These are phyloP conservation scores for Firmiana major DNA, from an alignment of 345 rosid genomes.

Conservation along the genomic window DNA sequence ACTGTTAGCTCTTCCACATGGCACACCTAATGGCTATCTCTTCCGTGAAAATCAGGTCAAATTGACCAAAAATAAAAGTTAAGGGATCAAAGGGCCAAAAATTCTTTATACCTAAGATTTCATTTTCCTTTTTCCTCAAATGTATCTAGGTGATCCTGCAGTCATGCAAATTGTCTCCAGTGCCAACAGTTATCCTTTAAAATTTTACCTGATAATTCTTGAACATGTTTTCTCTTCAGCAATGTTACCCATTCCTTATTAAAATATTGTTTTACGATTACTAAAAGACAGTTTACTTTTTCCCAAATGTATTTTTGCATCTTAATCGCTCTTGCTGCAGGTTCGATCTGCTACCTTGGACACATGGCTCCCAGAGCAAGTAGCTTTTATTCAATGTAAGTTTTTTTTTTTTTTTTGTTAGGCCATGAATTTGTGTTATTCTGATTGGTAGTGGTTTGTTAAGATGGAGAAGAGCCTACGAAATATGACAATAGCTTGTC, in stretches of 20 bases:
- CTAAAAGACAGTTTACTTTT: background rate
- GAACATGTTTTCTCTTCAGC: background rate
- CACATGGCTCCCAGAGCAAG: slow-evolving; percentile 99
- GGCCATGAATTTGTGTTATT: background rate
- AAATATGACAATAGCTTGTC: background rate
- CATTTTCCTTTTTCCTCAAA: background rate
- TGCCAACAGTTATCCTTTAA: background rate
- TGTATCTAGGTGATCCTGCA: background rate
- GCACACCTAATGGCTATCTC: too few relatives aligned
- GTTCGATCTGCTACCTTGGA: slow-evolving; percentile 97
- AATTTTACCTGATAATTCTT: background rate
- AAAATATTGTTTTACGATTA: background rate
- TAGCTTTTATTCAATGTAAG: slow-evolving; percentile 86
- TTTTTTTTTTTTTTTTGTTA: background rate
- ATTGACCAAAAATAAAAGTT: too few relatives aligned
- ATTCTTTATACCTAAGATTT: background rate
- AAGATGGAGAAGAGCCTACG: slow-evolving; percentile 13
- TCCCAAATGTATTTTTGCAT: background rate
- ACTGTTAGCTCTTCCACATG: too few relatives aligned
- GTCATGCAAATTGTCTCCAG: background rate
- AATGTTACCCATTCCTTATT: background rate
- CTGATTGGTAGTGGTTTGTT: slow-evolving; percentile 6
- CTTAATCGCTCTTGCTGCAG: slow-evolving; percentile 33
- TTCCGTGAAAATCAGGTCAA: too few relatives aligned
- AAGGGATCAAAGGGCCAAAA: too few relatives aligned